Conservation (phyloP, 2,329 filamentous ascomycete species). For the Fusarium oxysporum region DNA sequence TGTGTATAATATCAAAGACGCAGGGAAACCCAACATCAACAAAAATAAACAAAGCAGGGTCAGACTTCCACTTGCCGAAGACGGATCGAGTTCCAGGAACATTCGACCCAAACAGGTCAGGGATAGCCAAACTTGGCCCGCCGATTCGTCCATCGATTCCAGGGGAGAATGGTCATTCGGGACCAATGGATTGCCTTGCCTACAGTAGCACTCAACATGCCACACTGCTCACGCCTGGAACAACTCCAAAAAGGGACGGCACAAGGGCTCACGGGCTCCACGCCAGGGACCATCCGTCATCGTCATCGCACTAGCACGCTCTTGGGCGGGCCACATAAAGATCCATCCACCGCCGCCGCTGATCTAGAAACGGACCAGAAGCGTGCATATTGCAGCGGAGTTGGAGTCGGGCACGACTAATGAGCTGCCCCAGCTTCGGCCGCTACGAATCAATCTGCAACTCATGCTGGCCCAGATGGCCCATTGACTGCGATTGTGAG, state of each 20-base stretch:
- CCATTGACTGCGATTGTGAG: background rate
- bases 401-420: slow-evolving; percentile 41
- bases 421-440: slow-evolving; percentile 45
- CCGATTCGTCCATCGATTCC: slow-evolving; percentile 34
- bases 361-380: slow-evolving; percentile 50
- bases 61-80: slow-evolving; percentile 30
- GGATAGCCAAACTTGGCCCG: slow-evolving; percentile 36
- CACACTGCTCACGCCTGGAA: slow-evolving; percentile 17
- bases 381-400: slow-evolving; percentile 43
- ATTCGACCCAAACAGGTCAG: slow-evolving; percentile 38
- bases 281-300: slow-evolving; percentile 37
- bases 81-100: slow-evolving; percentile 36
- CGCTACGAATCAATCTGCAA: slow-evolving; percentile 41
- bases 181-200: slow-evolving; percentile 9
- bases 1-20: background rate
- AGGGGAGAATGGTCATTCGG: slow-evolving; percentile 33
- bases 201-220: slow-evolving; percentile 20
- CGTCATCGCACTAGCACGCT: slow-evolving; percentile 29
- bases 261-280: slow-evolving; percentile 21
- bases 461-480: slow-evolving; percentile 32
- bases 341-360: slow-evolving; percentile 44
- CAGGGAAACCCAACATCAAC: slow-evolving; percentile 1
- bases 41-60: slow-evolving; percentile 28
- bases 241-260: slow-evolving; percentile 22
- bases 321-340: slow-evolving; percentile 29